Conservation (phyloP, 2,329 filamentous ascomycete genomes). For the Purpureocillium lavendulum region DNA sequence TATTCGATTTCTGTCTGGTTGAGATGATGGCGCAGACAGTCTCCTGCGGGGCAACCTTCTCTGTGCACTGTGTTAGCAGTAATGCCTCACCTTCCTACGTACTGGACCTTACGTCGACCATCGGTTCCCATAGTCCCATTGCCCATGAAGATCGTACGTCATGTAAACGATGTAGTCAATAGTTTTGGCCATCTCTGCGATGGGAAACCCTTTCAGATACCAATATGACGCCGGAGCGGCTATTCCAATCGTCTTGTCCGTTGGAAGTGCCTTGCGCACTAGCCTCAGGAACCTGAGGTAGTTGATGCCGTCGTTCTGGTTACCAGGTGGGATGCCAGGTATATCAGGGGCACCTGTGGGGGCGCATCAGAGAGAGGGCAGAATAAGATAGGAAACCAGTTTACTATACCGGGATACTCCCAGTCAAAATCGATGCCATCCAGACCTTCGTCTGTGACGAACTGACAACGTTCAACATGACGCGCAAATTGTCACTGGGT, state of each 20-base stretch:
- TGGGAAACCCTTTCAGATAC: conserved; percentile 23
- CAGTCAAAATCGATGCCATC: conserved; percentile 34
- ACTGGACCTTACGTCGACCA: conserved; percentile 7
- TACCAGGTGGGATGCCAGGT: conserved; percentile 18
- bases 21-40: conserved; percentile 25
- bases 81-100: background rate
- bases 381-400: background rate
- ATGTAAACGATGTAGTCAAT: conserved; percentile 27
- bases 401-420: conserved; percentile 23
- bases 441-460: conserved; percentile 24
- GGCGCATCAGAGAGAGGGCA: background rate
- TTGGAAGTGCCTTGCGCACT: conserved; percentile 4
- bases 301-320: conserved; percentile 4
- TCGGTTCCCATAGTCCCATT: conserved; percentile 22
- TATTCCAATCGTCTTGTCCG: conserved; percentile 18
- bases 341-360: conserved; percentile 12
- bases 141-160: conserved; percentile 24
- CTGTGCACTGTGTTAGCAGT: background rate
- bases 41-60: conserved; percentile 15
- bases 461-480: conserved; percentile 9
- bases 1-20: conserved; percentile 25
- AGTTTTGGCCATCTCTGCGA: conserved; percentile 15
- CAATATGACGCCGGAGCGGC: conserved; percentile 22
- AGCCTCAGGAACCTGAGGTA: conserved; percentile 10
- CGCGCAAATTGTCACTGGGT: too few species aligned